Percentiles rank a stretch among this genome's conserved stretches.
These are phyloP conservation scores for Quillaja saponaria DNA, from an alignment of 306 rosid species.

Conservation along the genomic window DNA sequence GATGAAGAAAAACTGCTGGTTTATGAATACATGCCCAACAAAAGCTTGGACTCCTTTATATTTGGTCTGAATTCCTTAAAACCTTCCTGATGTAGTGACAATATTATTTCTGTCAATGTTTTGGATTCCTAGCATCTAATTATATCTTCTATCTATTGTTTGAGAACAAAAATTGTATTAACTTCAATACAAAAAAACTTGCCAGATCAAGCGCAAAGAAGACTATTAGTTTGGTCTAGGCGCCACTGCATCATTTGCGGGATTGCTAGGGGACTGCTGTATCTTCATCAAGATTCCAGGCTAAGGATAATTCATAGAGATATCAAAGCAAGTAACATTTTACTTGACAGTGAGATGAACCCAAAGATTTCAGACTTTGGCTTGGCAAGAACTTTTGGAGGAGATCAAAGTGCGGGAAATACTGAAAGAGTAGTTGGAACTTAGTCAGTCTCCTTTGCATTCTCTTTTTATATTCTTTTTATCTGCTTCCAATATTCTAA, in stretches of 20 bases:
- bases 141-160: background rate
- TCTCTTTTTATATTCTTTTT: background rate
- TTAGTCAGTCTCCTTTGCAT: background rate
- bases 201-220: background rate
- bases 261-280: background rate
- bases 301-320: background rate
- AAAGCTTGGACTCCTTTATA: background rate
- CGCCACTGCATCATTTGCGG: background rate
- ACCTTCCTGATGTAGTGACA: too few species aligned
- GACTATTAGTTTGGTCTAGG: background rate
- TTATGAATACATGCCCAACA: background rate
- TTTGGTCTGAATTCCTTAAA: background rate
- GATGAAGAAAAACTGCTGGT: slow-evolving; percentile 28
- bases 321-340: background rate
- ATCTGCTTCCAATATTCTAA: background rate
- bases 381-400: background rate
- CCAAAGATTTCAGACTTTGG: background rate
- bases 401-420: background rate
- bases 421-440: background rate
- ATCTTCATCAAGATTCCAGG: background rate
- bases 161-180: too few species aligned
- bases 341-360: background rate
- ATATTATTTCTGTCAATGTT: too few species aligned
- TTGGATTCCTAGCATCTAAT: background rate
- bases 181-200: too few species aligned